Evolutionary conservation across 805 yeast species (phyloP), one percentile per base, ranked within the genome.

Genomic region (Nadsonia fulvescens): DNA sequence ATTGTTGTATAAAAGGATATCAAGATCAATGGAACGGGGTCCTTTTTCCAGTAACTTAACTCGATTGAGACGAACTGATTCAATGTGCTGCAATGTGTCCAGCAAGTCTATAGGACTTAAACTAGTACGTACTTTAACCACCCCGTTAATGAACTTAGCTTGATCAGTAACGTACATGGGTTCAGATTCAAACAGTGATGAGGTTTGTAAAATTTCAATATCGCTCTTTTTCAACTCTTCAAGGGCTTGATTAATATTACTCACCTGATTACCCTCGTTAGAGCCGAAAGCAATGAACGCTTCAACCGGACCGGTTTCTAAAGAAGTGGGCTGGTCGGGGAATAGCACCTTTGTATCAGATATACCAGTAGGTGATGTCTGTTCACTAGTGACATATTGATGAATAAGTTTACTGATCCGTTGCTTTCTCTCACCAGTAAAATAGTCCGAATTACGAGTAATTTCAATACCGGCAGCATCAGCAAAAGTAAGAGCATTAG

Each of bases 151-250:
- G 42, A 89, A 89, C 39, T 69, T 70, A 2, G 68, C 61, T 50
- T 89, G 99, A 30, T 81, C 77, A 18, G 61, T 48, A 35, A 61
- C 68, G 47, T 82, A 89, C 96, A 89, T 86, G 20, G 99, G 96
- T 39, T 73, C 78, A 12, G 94, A 78, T 32, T 74, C 69, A 47
- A 79, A 89, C 29, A 86, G 51, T 1, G 91, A 67, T 0, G 96
- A 83, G 0, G 86, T 65, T 3, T 63, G 55, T 3, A 58, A 32
- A 0, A 89, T 63, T 8, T 47, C 37, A 11, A 77, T 56, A 1
- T 53, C 53, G 2, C 53, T 40, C 10, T 49, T 36, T 6, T 54
- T 41, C 9, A 78, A 50, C 24, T 61, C 53, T 0, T 48, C 46
- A 5, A 78, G 44, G 0, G 94, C 74, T 9, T 37, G 37, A 6